These are phyloP conservation scores for Trichocomaceae sp. DNA, from an alignment of 2,329 filamentous ascomycete species.

Conservation along the genomic window DNA sequence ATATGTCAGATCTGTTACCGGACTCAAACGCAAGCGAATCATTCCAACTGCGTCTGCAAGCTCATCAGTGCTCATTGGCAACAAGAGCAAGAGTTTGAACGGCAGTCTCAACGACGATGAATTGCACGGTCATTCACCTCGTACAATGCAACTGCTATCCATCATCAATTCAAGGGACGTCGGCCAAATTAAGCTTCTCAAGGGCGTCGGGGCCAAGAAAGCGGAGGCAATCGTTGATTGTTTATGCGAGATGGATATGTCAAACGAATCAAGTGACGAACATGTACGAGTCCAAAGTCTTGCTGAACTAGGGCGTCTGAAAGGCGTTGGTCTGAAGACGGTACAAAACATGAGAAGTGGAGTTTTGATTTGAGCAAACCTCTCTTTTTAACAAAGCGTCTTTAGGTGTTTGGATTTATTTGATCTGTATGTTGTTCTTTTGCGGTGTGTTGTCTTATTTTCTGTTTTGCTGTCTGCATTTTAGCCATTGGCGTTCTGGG, in stretches of 20 bases:
- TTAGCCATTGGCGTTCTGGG: constrained; percentile 7
- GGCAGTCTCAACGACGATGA: constrained; percentile 15
- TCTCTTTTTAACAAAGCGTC: constrained; percentile 2
- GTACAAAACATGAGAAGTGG: constrained; percentile 44
- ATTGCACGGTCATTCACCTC: constrained; percentile 29
- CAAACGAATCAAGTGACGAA: constrained; percentile 14
- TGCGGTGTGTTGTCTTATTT: not conserved
- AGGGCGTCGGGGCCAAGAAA: constrained; percentile 43
- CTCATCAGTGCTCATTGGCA: not conserved
- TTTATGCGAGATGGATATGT: constrained; percentile 38
- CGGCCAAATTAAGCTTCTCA: constrained; percentile 40
- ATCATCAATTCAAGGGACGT: constrained; percentile 43
- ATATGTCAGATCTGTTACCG: constrained; percentile 19
- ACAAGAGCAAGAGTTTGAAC: constrained; percentile 1
- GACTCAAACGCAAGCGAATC: constrained; percentile 22
- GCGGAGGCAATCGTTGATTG: constrained; percentile 44
- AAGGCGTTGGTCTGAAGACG: constrained; percentile 40
- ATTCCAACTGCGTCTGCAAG: constrained; percentile 18
- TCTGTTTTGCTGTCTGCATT: constrained; percentile 1
- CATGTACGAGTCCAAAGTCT: constrained; percentile 33
- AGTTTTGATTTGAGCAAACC: constrained; percentile 27
- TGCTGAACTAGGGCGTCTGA: constrained; percentile 36
- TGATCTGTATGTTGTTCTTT: not conserved
- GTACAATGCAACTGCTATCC: constrained; percentile 38
- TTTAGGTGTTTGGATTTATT: constrained; percentile 5